Evolutionary conservation across 2,329 filamentous ascomycete species (phyloP), one percentile per base, ranked within the genome.

Genomic region (Fusarium guadeloupense): DNA sequence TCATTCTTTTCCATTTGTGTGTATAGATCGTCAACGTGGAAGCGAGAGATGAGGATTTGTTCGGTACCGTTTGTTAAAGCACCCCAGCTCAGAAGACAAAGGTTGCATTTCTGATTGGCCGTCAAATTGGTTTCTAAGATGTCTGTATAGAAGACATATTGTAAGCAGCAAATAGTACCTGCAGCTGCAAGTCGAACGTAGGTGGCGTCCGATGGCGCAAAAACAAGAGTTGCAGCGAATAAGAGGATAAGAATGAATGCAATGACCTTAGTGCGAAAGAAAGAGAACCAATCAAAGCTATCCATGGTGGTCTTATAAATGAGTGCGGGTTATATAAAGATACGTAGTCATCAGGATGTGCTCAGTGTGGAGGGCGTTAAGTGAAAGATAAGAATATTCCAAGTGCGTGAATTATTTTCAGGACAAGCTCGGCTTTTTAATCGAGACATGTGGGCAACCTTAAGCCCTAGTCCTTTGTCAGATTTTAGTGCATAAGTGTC

Each of bases 41-140:
- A 31, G 9, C 20, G 20, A 1, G 53, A 56, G 4, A 56, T n/a
- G 0, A 56, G 35, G 6, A 55, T 13, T 3, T 56, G 41, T 3
- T 56, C 53, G 1, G 23, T 13, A 6, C 16, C 21, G 12, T 37
- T 56, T 2, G 19, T 7, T 14, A 17, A 56, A 3, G 55, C 28
- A 0, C 54, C 54, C 54, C 54, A 56, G 13, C 25, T 23, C 12
- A 48, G 19, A 2, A 55, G 8, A 6, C 40, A 55, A 0, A 48
- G 16, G 2, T 44, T 34, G 1, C 12, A 23, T n/a, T 33, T 33
- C 0, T 56, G 50, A 0, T 50, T 31, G 1, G 6, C 9, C 10
- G 41, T 40, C 3, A 56, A 8, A 1, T 41, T 19, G 0, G 50
- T 55, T 1, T 21, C 7, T 6, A 48, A 12, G 0, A 55, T 3